Evolutionary conservation across 2,329 filamentous ascomycete genomes (phyloP).

Genomic region (Kalaharituber pfeilii): DNA sequence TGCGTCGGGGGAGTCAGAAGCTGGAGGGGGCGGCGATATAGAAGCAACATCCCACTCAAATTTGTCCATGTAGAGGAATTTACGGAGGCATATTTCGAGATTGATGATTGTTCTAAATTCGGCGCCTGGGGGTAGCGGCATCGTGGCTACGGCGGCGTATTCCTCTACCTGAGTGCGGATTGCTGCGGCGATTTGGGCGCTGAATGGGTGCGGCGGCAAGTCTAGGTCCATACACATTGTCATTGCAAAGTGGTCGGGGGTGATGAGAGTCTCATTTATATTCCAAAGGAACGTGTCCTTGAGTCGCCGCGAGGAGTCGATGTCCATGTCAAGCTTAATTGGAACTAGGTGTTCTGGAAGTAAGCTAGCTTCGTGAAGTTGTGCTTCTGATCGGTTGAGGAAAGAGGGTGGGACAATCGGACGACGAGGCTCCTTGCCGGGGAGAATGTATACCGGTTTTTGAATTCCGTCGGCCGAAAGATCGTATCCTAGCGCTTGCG

Average conservation of each 20-base stretch:
- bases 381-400: slow-evolving; percentile 34
- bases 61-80: slow-evolving; percentile 85
- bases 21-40: background rate
- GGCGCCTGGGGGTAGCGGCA: slow-evolving; percentile 37
- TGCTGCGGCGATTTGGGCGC: slow-evolving; percentile 68
- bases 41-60: slow-evolving; percentile 34
- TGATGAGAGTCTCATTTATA: slow-evolving; percentile 80
- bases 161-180: slow-evolving; percentile 92
- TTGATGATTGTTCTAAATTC: slow-evolving; percentile 75
- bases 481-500: background rate
- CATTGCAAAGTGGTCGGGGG: slow-evolving; percentile 89
- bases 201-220: slow-evolving; percentile 55
- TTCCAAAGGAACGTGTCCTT: slow-evolving; percentile 98
- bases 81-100: slow-evolving; percentile 78
- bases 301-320: slow-evolving; percentile 55
- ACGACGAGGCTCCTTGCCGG: slow-evolving; percentile 12
- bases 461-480: slow-evolving; percentile 6
- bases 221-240: slow-evolving; percentile 83
- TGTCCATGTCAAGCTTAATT: slow-evolving; percentile 79
- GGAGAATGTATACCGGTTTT: slow-evolving; percentile 1
- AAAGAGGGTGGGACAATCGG: slow-evolving; percentile 5
- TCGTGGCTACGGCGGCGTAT: slow-evolving; percentile 82
- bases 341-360: slow-evolving; percentile 83
- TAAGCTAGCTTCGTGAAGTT: slow-evolving; percentile 47
- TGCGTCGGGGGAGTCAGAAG: background rate